These are phyloP conservation scores for Botrytis medusae DNA, from an alignment of 2,329 filamentous ascomycete species.

Conservation along the genomic window DNA sequence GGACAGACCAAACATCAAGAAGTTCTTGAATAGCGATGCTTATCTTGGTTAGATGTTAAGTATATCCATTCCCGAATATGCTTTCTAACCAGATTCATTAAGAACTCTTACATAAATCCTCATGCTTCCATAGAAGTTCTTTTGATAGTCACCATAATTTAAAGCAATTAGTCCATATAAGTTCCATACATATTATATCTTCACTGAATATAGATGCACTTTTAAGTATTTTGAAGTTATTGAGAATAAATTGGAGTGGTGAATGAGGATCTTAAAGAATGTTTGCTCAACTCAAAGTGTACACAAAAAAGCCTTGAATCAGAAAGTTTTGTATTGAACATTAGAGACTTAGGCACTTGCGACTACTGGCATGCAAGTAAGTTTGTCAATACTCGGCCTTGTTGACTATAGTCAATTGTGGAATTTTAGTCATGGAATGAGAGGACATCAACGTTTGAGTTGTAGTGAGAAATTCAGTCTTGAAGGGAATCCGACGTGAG, in stretches of 20 bases:
- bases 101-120: background rate
- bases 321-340: background rate
- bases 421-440: background rate
- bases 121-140: background rate
- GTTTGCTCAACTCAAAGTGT: background rate
- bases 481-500: background rate
- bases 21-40: constrained; percentile 35
- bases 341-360: background rate
- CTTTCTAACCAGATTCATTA: background rate
- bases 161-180: background rate
- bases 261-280: background rate
- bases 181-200: background rate
- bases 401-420: background rate
- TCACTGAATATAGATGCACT: background rate
- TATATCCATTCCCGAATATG: background rate
- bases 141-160: background rate
- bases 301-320: background rate
- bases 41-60: constrained; percentile 29
- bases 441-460: background rate
- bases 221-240: background rate
- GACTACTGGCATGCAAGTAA: background rate
- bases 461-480: background rate
- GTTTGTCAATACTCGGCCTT: background rate
- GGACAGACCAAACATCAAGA: constrained; percentile 35
- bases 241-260: background rate